These are phyloP conservation scores for Venturia effusa DNA, from an alignment of 2,329 filamentous ascomycete genomes.

Conservation along the genomic window DNA sequence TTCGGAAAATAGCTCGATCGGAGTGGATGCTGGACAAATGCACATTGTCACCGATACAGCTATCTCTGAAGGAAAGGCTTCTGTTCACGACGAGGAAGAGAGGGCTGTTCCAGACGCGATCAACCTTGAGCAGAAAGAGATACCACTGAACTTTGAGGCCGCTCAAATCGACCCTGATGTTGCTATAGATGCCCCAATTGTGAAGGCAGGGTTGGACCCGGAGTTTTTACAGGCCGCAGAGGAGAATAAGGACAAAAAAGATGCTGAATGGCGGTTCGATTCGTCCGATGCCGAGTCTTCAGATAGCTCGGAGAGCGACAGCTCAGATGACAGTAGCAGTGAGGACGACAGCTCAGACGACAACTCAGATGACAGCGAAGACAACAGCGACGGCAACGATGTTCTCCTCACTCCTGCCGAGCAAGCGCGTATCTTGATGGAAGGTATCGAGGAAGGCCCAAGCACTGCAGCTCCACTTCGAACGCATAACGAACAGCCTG, in stretches of 20 bases:
- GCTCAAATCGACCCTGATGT: too few species aligned
- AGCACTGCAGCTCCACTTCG: conserved; percentile 50
- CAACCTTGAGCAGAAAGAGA: conserved; percentile 13
- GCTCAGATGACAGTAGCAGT: conserved; percentile 15
- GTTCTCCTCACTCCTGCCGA: conserved; percentile 71
- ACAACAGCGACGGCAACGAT: conserved; percentile 45
- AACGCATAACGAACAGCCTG: conserved; percentile 69
- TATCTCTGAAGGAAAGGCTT: neutral
- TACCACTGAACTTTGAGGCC: neutral
- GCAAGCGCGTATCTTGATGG: conserved; percentile 75
- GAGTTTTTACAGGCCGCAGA: conserved; percentile 35
- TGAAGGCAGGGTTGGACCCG: conserved; percentile 17
- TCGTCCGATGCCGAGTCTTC: conserved; percentile 23
- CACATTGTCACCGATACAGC: neutral
- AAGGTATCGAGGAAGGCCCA: conserved; percentile 55
- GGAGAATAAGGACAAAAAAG: conserved; percentile 36
- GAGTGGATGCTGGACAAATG: neutral
- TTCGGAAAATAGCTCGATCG: neutral
- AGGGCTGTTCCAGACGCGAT: neutral
- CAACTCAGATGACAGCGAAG: too few species aligned
- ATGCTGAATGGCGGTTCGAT: conserved; percentile 72
- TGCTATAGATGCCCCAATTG: neutral
- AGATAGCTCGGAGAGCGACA: conserved; percentile 13
- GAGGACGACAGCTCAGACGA: too few species aligned
- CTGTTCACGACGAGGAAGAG: neutral